phyloP scores from a whole-genome alignment of 495 filamentous ascomycete species.

The Cercophora sp. region DNA sequence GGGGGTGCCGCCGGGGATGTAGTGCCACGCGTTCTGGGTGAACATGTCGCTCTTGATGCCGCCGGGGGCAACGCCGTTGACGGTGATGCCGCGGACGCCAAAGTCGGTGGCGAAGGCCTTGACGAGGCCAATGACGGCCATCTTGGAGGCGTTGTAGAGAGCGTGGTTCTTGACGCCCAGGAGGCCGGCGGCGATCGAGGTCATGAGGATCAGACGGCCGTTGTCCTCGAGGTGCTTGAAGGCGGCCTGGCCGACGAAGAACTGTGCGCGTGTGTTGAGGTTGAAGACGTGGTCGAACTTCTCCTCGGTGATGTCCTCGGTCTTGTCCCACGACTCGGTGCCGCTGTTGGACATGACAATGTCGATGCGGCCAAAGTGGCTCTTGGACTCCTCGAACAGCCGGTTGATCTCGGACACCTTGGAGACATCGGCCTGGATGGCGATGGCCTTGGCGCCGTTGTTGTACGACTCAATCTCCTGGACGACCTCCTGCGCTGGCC shows the following conservation, averaged over 20 bases:
- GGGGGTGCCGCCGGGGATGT: conserved; percentile 46
- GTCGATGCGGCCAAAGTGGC: conserved; percentile 64
- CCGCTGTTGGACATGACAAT: conserved; percentile 72
- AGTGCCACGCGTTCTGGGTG: conserved; percentile 61
- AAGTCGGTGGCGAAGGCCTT: conserved; percentile 71
- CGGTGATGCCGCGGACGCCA: conserved; percentile 67
- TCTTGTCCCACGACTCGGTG: conserved; percentile 58
- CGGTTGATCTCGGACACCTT: conserved; percentile 58
- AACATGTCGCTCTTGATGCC: conserved; percentile 82
- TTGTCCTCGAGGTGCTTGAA: conserved; percentile 63
- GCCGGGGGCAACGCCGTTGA: conserved; percentile 72
- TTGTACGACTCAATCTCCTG: conserved; percentile 36
- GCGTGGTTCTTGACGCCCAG: conserved; percentile 66
- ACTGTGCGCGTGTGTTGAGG: conserved; percentile 73
- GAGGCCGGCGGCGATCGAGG: conserved; percentile 48
- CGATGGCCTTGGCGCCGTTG: conserved; percentile 55
- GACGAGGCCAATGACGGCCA: conserved; percentile 73
- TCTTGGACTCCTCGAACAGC: conserved; percentile 60
- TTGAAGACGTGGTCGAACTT: conserved; percentile 74
- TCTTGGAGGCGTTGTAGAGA: conserved; percentile 73
- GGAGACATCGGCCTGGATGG: conserved; percentile 74
- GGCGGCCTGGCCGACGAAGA: conserved; percentile 78
- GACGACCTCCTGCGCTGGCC: conserved; percentile 61
- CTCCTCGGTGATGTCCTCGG: conserved; percentile 67
- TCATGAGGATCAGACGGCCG: conserved; percentile 65